A percentile compares a stretch with the other conserved stretches of the same genome.
phyloP scores from a whole-genome alignment of 139 green algal genomes.

The Eudorina sp. region DNA sequence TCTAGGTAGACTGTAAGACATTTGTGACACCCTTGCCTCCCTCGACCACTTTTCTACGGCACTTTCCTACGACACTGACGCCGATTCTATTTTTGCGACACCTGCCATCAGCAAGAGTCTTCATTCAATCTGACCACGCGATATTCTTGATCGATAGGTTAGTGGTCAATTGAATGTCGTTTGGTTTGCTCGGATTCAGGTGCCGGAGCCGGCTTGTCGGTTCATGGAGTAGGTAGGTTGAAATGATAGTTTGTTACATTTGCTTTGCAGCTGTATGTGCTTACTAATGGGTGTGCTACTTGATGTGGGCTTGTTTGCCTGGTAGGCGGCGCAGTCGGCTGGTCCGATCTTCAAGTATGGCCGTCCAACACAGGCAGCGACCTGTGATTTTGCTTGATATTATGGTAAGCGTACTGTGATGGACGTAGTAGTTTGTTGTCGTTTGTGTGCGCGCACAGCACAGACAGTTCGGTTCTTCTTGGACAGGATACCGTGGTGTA shows the following conservation, averaged over 20 bases:
- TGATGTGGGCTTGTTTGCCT: background rate
- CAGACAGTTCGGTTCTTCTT: background rate
- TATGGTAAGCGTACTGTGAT: slow-evolving; percentile 71
- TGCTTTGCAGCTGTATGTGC: no score
- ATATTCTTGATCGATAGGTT: no score
- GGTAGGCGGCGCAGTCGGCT: background rate
- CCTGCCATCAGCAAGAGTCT: no score
- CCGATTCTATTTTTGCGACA: no score
- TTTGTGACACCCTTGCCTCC: no score
- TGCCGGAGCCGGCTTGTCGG: background rate
- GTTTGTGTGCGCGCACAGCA: no score
- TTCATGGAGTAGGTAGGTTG: background rate
- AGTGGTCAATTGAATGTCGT: background rate
- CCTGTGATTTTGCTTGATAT: slow-evolving; percentile 77
- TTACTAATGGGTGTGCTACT: no score
- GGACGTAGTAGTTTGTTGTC: background rate
- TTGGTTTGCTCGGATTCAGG: background rate
- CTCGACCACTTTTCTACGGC: no score
- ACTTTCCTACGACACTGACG: no score
- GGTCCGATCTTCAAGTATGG: background rate
- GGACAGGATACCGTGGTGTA: slow-evolving; percentile 80
- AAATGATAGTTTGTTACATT: no score
- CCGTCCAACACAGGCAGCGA: background rate
- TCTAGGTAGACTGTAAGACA: no score
- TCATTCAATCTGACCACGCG: no score